Percentiles rank a stretch among this genome's conserved stretches.
phyloP scores from a whole-genome alignment of 1,284 basidiomycete species.

The Testicularia cyperi region DNA sequence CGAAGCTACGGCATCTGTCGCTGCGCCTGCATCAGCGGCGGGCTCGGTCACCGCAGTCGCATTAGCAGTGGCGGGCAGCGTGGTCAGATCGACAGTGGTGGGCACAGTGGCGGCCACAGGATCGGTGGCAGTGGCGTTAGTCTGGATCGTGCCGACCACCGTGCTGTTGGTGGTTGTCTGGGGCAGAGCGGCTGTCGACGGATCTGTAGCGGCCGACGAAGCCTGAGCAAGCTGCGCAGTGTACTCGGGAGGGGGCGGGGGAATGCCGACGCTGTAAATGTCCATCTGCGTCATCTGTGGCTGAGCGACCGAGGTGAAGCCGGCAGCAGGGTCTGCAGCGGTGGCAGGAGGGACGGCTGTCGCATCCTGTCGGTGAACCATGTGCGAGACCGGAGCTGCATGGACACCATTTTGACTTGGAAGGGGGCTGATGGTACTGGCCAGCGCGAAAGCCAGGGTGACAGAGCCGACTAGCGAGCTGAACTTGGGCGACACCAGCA shows the following conservation, averaged over 20 bases:
- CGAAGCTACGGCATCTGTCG: too few species aligned
- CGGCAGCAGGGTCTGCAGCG: constrained; percentile 5
- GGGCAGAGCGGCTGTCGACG: too few species aligned
- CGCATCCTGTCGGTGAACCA: constrained; percentile 8
- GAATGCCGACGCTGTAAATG: constrained; percentile 28
- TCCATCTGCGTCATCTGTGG: constrained; percentile 25
- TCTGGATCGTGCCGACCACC: too few species aligned
- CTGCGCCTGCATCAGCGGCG: too few species aligned
- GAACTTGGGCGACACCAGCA: constrained; percentile 22
- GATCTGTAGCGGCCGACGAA: neutral
- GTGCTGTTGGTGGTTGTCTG: too few species aligned
- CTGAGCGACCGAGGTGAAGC: constrained; percentile 24
- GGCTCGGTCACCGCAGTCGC: neutral
- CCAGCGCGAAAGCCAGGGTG: constrained; percentile 20
- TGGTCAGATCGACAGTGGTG: neutral
- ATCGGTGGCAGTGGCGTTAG: neutral
- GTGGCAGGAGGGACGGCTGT: neutral
- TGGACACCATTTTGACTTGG: neutral
- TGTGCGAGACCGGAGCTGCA: constrained; percentile 13
- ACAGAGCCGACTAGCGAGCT: constrained; percentile 21
- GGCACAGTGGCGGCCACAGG: neutral
- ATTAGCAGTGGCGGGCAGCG: neutral
- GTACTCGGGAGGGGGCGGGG: neutral
- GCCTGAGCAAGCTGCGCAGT: neutral
- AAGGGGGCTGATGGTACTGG: constrained; percentile 11